A percentile compares a stretch with the other conserved stretches of the same genome.
These are phyloP conservation scores for Salix dunnii DNA, from an alignment of 345 rosid genomes.

Conservation along the genomic window DNA sequence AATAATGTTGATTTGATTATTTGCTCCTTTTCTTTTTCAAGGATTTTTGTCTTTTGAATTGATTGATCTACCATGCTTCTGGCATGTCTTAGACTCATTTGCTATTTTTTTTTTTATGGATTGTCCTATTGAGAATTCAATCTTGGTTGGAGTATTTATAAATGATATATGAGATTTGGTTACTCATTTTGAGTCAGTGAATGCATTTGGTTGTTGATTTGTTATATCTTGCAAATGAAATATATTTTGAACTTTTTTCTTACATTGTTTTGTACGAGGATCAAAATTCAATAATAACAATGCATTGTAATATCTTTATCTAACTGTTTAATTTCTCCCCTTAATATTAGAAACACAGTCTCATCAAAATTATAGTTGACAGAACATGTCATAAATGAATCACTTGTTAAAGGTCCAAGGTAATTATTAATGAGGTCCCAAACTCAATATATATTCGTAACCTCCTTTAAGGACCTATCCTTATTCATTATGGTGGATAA, in stretches of 20 bases:
- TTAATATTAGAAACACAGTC: background rate
- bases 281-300: too few species aligned
- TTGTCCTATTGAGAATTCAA: background rate
- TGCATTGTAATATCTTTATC: too few species aligned
- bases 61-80: background rate
- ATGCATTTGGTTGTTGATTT: background rate
- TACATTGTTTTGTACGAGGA: background rate
- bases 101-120: background rate
- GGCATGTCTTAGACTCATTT: background rate
- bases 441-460: constrained; percentile 1
- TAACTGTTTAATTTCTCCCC: background rate
- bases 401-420: background rate
- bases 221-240: background rate
- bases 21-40: background rate
- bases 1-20: background rate
- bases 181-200: background rate
- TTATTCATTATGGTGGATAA: background rate
- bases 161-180: background rate
- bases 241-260: background rate
- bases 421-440: background rate
- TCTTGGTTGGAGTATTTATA: too few species aligned
- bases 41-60: constrained; percentile 2
- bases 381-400: background rate
- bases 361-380: constrained; percentile 7
- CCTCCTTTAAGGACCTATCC: background rate